Conservation (phyloP, 2,329 filamentous ascomycete species). For the Fusarium sp. region DNA sequence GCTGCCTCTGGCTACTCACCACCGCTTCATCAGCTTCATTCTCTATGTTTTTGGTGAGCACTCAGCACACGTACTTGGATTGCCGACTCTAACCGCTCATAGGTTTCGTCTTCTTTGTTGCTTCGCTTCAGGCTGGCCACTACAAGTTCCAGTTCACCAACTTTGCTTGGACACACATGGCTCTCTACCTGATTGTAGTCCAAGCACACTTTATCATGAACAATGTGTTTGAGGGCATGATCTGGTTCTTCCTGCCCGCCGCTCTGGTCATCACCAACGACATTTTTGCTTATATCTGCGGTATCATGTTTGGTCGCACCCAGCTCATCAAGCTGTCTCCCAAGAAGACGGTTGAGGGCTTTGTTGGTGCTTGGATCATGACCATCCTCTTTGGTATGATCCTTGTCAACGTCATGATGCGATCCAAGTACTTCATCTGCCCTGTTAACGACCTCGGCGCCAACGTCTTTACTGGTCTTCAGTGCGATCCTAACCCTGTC, state of each 20-base stretch:
- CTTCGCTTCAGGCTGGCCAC: slow-evolving; percentile 90
- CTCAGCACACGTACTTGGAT: neutral
- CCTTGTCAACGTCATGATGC: slow-evolving; percentile 83
- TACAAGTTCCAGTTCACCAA: slow-evolving; percentile 99
- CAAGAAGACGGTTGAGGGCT: slow-evolving; percentile 99
- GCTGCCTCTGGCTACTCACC: slow-evolving; percentile 92
- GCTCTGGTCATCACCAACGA: slow-evolving; percentile 98
- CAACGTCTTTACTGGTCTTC: slow-evolving; percentile 87
- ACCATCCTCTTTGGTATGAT: slow-evolving; percentile 85
- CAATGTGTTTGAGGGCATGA: slow-evolving; percentile 99
- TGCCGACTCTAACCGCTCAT: slow-evolving; percentile 28
- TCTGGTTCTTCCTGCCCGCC: slow-evolving; percentile 98
- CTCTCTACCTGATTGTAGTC: slow-evolving; percentile 94
- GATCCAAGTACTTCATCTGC: slow-evolving; percentile 97
- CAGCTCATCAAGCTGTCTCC: slow-evolving; percentile 97
- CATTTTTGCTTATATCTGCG: slow-evolving; percentile 97
- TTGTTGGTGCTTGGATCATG: slow-evolving; percentile 95
- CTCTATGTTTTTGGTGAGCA: slow-evolving; percentile 92
- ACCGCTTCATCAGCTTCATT: slow-evolving; percentile 98
- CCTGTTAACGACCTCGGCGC: slow-evolving; percentile 95
- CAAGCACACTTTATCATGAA: slow-evolving; percentile 99
- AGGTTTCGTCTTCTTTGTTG: slow-evolving; percentile 99
- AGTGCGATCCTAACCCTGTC: slow-evolving; percentile 90
- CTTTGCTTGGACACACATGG: slow-evolving; percentile 99
- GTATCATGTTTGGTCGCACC: slow-evolving; percentile 94